Evolutionary conservation across 75 land plant genomes (phyloP).

Genomic region (Pseudotsuga menziesii): DNA sequence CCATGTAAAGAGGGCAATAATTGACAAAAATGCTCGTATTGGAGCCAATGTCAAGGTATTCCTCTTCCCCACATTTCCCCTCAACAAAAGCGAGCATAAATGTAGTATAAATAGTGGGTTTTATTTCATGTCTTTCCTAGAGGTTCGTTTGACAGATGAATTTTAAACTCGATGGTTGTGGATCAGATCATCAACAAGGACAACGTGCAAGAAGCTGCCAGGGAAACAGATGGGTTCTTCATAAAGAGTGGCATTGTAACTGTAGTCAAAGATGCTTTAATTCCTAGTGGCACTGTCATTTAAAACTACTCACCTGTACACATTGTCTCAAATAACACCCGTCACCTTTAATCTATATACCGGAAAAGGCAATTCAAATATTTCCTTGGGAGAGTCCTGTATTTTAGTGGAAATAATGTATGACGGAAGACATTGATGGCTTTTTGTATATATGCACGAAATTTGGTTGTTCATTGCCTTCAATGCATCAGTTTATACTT

Average conservation of each 20-base stretch:
- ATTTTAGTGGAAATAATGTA: too few species aligned
- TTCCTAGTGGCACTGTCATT: constrained; percentile 83
- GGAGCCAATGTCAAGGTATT: constrained; percentile 94
- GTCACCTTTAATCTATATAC: too few species aligned
- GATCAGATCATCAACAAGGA: constrained; percentile 86
- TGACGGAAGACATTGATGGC: too few species aligned
- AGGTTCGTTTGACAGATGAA: neutral
- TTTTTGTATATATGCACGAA: too few species aligned
- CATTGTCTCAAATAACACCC: too few species aligned
- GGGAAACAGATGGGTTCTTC: constrained; percentile 99
- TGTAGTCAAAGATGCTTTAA: constrained; percentile 93
- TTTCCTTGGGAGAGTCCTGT: too few species aligned
- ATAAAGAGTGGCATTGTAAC: constrained; percentile 99
- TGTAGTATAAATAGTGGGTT: neutral
- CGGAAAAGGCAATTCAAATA: too few species aligned
- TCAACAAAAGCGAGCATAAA: neutral
- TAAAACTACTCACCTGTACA: constrained; percentile 9
- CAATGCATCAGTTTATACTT: too few species aligned
- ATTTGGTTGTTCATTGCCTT: too few species aligned
- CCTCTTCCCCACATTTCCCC: neutral
- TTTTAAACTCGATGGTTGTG: neutral
- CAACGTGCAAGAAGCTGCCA: constrained; percentile 97
- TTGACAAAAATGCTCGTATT: constrained; percentile 99
- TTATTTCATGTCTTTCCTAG: neutral
- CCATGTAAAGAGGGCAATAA: constrained; percentile 91